These are phyloP conservation scores for Actinomortierella wolfii DNA, from an alignment of 371 early-diverging fungal genomes.

Conservation along the genomic window DNA sequence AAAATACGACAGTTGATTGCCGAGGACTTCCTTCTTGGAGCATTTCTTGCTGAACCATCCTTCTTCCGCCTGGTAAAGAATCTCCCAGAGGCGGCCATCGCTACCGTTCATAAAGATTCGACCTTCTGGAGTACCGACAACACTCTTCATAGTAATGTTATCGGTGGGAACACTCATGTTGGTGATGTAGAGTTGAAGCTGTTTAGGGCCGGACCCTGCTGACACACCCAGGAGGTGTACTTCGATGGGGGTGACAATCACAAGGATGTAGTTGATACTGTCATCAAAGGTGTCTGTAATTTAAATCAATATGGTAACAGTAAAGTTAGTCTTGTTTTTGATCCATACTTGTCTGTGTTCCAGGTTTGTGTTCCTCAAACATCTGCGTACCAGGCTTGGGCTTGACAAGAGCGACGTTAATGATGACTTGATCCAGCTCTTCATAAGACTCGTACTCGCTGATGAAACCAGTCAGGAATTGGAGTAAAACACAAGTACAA, in stretches of 20 bases:
- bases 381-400: conserved; percentile 61
- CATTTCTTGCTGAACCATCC: conserved; percentile 85
- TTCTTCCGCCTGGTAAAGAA: conserved; percentile 82
- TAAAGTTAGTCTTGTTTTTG: not conserved
- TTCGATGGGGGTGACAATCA: conserved; percentile 85
- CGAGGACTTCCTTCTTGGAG: conserved; percentile 58
- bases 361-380: not conserved
- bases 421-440: conserved; percentile 84
- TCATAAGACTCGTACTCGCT: conserved; percentile 73
- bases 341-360: not conserved
- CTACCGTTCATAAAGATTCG: conserved; percentile 86
- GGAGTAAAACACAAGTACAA: not conserved
- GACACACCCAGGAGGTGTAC: conserved; percentile 79
- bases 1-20: conserved; percentile 55
- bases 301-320: not conserved
- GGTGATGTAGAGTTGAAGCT: conserved; percentile 67
- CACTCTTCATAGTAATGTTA: conserved; percentile 74
- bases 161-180: conserved; percentile 77
- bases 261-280: conserved; percentile 80
- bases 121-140: conserved; percentile 78
- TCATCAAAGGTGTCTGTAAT: conserved; percentile 75
- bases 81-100: conserved; percentile 85
- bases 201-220: conserved; percentile 36
- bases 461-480: conserved; percentile 26
- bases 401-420: conserved; percentile 77